Evolutionary conservation across 2,329 filamentous ascomycete species (phyloP), one percentile per base, ranked within the genome.

Genomic region (Scopulariopsis brevicaulis): DNA sequence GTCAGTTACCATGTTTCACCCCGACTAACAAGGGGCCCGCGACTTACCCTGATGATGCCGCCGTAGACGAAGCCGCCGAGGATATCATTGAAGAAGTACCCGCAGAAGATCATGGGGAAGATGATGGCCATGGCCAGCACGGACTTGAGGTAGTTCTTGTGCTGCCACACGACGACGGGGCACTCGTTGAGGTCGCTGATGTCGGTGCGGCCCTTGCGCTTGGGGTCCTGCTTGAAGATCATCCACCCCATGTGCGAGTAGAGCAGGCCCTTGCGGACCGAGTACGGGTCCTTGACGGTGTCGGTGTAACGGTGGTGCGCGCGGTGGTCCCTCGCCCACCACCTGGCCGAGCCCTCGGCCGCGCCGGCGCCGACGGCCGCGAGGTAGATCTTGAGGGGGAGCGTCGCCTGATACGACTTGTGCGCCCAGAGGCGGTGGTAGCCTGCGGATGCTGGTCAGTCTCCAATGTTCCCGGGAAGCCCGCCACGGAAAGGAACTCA

Each of bases 291-390:
- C 78, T 94, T 94, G 43, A 92, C 88, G 67, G 90, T 95, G 70
- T 95, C 90, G 76, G 90, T 95, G 72, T 94, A 95, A 66, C 90
- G 83, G 79, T 95, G 90, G 73, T 95, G 90, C 67, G 89, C 87
- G 64, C 90, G 86, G 76, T 95, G 90, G 69, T 87, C 89, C 66
- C 88, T 84, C 61, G 89, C 85, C 90, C 90, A 95, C 90, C 90
- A 95, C 72, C 90, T 81, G 69, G 92, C 87, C 53, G 89, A 94
- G 59, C 90, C 90, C 71, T 95, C 83, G 59, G 93, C 88, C 63
- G 90, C 88, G 73, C 89, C 90, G 66, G 87, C 88, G 59, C 90
- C 90, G 62, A 90, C 83, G 54, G 86, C 85, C 60, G 89, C 89
- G 62, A 95, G 84, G 75, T 90, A 93, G 68, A 94, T 84, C 73